phyloP scores from a whole-genome alignment of 768 basidiomycete genomes.

The Leucocoprinus sp. region DNA sequence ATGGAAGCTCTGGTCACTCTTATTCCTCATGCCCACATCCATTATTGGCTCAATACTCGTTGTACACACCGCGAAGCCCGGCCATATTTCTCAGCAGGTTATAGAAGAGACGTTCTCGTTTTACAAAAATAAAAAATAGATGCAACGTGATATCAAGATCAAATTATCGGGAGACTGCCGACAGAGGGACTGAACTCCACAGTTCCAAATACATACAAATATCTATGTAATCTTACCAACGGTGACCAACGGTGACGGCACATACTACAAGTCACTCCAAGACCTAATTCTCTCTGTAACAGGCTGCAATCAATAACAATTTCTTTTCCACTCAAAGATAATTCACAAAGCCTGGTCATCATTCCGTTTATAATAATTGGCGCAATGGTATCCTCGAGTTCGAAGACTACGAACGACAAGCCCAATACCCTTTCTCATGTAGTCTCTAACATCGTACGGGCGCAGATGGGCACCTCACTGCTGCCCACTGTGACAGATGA shows the following conservation, averaged over 20 bases:
- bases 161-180: too few relatives aligned
- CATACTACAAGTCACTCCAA: not conserved
- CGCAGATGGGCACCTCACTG: slow-evolving; percentile 65
- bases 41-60: too few relatives aligned
- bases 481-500: slow-evolving; percentile 58
- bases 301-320: not conserved
- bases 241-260: not conserved
- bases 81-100: too few relatives aligned
- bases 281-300: not conserved
- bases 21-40: too few relatives aligned
- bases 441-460: slow-evolving; percentile 71
- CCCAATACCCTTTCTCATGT: slow-evolving; percentile 72
- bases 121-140: too few relatives aligned
- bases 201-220: slow-evolving; percentile 8
- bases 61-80: too few relatives aligned
- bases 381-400: slow-evolving; percentile 1
- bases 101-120: too few relatives aligned
- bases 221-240: not conserved
- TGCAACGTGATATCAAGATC: too few relatives aligned
- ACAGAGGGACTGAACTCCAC: not conserved
- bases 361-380: not conserved
- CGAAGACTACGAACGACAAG: not conserved
- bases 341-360: not conserved
- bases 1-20: too few relatives aligned
- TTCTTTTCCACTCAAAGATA: not conserved